phyloP scores from a whole-genome alignment of 1,284 basidiomycete genomes.

The Chalciporus sp. region DNA sequence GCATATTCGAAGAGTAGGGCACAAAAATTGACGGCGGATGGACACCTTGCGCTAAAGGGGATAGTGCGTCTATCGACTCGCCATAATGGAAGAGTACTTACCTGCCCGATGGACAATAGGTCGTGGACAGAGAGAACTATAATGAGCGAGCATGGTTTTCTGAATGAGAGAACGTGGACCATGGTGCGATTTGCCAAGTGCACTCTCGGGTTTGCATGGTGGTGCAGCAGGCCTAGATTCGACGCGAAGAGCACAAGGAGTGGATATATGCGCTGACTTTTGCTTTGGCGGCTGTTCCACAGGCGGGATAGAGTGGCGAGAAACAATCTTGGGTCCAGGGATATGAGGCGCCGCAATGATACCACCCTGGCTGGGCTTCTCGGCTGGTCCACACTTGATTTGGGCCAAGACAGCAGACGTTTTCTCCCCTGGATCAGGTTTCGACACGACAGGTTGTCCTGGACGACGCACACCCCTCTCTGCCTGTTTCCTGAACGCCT shows the following conservation, averaged over 20 bases:
- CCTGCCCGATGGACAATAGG: slow-evolving; percentile 6
- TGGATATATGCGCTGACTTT: slow-evolving; percentile 19
- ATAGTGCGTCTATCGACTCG: slow-evolving; percentile 10
- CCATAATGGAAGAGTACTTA: slow-evolving; percentile 14
- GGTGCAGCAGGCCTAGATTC: background rate
- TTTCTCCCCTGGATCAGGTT: background rate
- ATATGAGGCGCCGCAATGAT: background rate
- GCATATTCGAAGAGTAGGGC: too few species aligned
- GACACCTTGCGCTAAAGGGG: slow-evolving; percentile 4
- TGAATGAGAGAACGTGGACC: background rate
- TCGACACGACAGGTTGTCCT: background rate
- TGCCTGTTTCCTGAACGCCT: slow-evolving; percentile 31
- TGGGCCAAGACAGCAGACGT: background rate
- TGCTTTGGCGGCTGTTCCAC: background rate
- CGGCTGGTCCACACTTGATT: background rate
- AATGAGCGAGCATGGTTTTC: background rate
- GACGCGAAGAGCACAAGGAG: background rate
- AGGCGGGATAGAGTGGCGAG: background rate
- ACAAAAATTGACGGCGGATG: background rate
- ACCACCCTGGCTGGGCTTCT: slow-evolving; percentile 1
- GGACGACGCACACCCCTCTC: slow-evolving; percentile 1
- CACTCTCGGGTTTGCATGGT: background rate
- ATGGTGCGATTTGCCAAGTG: background rate
- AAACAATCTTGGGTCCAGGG: background rate
- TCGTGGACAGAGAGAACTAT: slow-evolving; percentile 12